phyloP scores from a whole-genome alignment of 2,329 filamentous ascomycete species.

The Trichoderma hamatum region DNA sequence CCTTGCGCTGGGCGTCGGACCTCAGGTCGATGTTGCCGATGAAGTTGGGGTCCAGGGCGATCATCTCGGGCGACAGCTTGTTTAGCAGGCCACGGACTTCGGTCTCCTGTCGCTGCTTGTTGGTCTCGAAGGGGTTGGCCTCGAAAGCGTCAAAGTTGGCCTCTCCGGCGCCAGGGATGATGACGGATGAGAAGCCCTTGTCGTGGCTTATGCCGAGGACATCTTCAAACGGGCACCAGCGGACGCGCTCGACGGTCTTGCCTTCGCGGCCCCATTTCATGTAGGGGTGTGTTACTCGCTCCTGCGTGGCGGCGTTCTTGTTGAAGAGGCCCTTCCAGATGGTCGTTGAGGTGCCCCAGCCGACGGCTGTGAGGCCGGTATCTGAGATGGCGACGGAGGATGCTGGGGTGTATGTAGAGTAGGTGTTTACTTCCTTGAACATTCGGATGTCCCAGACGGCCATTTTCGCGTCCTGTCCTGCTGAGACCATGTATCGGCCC shows the following conservation, averaged over 20 bases:
- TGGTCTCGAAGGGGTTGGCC: conserved; percentile 91
- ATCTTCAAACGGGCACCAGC: conserved; percentile 96
- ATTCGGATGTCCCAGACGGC: conserved; percentile 95
- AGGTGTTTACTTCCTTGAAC: conserved; percentile 89
- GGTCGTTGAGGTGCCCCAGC: conserved; percentile 86
- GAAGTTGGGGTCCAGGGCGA: conserved; percentile 88
- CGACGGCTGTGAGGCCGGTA: conserved; percentile 81
- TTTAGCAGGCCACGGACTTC: conserved; percentile 90
- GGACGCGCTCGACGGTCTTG: conserved; percentile 74
- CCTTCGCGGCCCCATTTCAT: conserved; percentile 92
- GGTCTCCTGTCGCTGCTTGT: conserved; percentile 86
- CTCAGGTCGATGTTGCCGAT: conserved; percentile 85
- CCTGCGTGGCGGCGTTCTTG: conserved; percentile 69
- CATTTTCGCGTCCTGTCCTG: conserved; percentile 88
- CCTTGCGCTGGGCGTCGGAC: conserved; percentile 74
- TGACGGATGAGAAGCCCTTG: conserved; percentile 83
- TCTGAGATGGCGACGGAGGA: conserved; percentile 88
- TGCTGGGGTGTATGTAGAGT: conserved; percentile 81
- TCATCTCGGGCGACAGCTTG: conserved; percentile 97
- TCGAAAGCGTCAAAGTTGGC: conserved; percentile 95
- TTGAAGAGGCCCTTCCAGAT: conserved; percentile 91
- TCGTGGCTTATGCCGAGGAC: conserved; percentile 83
- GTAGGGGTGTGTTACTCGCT: conserved; percentile 85
- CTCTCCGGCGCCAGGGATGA: conserved; percentile 94
- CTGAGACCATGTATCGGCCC: conserved; percentile 93